Evolutionary conservation across 495 filamentous ascomycete species (phyloP), one percentile per base, ranked within the genome.

Genomic region (Stereocaulon alpinum): DNA sequence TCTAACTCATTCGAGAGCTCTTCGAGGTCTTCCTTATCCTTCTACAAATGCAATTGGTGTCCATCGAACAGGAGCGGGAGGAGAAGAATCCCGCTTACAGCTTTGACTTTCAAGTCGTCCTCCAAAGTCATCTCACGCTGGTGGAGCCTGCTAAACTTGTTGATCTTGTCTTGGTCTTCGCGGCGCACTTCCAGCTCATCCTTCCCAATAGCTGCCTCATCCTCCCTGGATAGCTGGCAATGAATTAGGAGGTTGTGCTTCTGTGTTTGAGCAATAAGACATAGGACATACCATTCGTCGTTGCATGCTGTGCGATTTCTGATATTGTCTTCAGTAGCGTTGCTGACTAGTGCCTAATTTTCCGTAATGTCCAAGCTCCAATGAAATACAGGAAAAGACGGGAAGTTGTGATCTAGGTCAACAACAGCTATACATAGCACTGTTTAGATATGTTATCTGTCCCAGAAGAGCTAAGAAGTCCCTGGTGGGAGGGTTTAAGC

Each of bases 151-250:
- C 91, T 96, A 77, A 98, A 98, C 55, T 86, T 86, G 73, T 97
- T 98, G 80, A 98, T 98, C 72, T 91, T 94, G 73, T 98, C 91
- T 72, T 98, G 93, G 69, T 98, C 93, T 66, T 95, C 92, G 64
- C 90, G 87, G 41, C 92, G 86, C 55, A 98, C 93, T 70, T 95
- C 86, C 61, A 88, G 85, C 60, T 96, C 91, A 42, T 92, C 86
- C 48, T 80, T 76, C 56, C 77, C 85, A 32, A 83, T 75, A 14
- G 83, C 74, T 62, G 74, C 77, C 72, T 96, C 93, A 58, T 98
- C 93, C 72, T 95, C 93, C 69, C 86, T 91, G 17, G 88, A 88
- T 63, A 98, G 86, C 93, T 98, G 68, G 22, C 17, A 3, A 49
- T 4, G 4, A 22, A 55, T 48, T 32, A 60, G 55, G n/a, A 30